Percentiles rank a stretch among this genome's conserved stretches.
Evolutionary conservation across 768 basidiomycete genomes (phyloP).

Genomic region (Artomyces pyxidatus): DNA sequence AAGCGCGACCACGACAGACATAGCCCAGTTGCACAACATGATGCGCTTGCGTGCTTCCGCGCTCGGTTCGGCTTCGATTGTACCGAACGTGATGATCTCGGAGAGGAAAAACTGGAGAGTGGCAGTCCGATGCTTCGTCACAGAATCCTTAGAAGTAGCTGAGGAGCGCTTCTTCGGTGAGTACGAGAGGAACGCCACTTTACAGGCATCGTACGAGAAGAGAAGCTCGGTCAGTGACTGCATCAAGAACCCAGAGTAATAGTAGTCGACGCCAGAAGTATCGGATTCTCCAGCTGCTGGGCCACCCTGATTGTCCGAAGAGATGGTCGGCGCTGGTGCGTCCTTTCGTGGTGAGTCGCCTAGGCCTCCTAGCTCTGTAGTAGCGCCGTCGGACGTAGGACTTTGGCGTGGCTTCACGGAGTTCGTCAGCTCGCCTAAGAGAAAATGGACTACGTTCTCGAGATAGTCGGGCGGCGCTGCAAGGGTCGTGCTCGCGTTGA

Average conservation of each 20-base stretch:
- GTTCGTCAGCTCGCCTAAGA: constrained; percentile 63
- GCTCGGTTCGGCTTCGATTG: constrained; percentile 55
- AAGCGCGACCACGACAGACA: constrained; percentile 86
- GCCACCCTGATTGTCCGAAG: constrained; percentile 2
- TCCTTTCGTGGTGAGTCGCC: background rate
- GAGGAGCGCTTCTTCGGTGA: constrained; percentile 54
- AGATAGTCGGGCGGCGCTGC: constrained; percentile 34
- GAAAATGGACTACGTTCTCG: constrained; percentile 58
- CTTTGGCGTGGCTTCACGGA: constrained; percentile 32
- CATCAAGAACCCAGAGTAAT: constrained; percentile 79
- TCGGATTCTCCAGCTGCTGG: background rate
- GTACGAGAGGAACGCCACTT: constrained; percentile 77
- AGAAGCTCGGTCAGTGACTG: constrained; percentile 87
- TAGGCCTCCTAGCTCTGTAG: too few relatives aligned
- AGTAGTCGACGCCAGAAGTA: constrained; percentile 21
- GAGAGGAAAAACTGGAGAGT: constrained; percentile 77
- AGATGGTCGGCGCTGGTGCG: background rate
- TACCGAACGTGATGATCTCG: constrained; percentile 74
- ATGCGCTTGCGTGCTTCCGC: constrained; percentile 47
- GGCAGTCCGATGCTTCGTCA: constrained; percentile 50
- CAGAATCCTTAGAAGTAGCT: constrained; percentile 54
- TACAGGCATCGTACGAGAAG: constrained; percentile 90
- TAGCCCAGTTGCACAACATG: constrained; percentile 75
- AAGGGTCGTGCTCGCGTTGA: constrained; percentile 14
- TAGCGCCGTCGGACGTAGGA: background rate